Percentiles rank a stretch among this genome's conserved stretches.
Conservation (phyloP, 1,139 yeast species). For the Kluyveromyces marxianus region DNA sequence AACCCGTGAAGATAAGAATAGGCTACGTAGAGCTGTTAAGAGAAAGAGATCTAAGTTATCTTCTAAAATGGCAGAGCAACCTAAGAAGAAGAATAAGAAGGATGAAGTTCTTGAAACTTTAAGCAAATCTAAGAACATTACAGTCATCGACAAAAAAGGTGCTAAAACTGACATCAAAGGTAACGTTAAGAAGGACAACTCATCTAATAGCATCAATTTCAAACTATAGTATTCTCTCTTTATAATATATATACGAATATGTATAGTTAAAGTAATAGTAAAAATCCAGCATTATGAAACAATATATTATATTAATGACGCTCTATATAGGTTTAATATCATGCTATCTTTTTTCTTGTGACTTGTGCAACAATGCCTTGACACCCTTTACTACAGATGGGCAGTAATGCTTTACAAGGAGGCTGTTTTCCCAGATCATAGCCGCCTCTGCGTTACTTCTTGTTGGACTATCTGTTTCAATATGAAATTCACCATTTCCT, state of each 20-base stretch:
- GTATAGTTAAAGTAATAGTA: no score
- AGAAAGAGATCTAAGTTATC: constrained; percentile 62
- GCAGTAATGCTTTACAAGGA: constrained; percentile 74
- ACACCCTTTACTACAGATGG: constrained; percentile 64
- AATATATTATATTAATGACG: no score
- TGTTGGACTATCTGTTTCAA: constrained; percentile 61
- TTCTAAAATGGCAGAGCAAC: constrained; percentile 34
- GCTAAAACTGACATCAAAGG: constrained; percentile 70
- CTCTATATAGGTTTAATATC: background rate
- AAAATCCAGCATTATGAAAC: no score
- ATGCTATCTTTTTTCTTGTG: constrained; percentile 21
- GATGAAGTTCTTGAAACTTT: constrained; percentile 67
- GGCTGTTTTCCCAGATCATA: constrained; percentile 77
- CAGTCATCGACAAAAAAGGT: constrained; percentile 74
- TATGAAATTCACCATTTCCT: constrained; percentile 64
- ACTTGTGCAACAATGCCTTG: constrained; percentile 33
- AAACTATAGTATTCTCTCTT: constrained; percentile 15
- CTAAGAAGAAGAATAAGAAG: constrained; percentile 47
- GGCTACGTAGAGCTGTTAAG: constrained; percentile 80
- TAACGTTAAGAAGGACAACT: constrained; percentile 39
- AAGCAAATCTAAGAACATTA: constrained; percentile 66
- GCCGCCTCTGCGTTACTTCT: constrained; percentile 84
- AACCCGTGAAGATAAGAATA: constrained; percentile 77
- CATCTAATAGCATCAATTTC: constrained; percentile 23
- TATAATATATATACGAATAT: background rate